These are phyloP conservation scores for Pyropia haitanensis DNA, from an alignment of 23 red algal genomes.

Conservation along the genomic window DNA sequence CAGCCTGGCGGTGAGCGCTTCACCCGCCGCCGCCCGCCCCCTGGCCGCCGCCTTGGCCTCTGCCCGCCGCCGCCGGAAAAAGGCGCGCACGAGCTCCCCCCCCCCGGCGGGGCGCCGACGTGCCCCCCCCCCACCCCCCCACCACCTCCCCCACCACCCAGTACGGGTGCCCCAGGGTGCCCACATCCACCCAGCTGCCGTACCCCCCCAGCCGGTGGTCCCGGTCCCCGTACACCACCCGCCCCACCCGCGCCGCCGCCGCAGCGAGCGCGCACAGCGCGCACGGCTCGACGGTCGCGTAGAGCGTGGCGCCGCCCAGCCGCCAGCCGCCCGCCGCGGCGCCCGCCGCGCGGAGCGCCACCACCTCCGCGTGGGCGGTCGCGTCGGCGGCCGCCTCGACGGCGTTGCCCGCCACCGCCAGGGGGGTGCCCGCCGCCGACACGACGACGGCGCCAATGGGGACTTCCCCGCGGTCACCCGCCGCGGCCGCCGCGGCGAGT, in stretches of 20 bases:
- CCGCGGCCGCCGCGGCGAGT: conserved; percentile 32
- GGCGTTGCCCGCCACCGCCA: conserved; percentile 56
- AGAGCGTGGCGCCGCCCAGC: conserved; percentile 47
- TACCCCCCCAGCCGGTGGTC: conserved; percentile 81
- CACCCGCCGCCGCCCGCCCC: no score
- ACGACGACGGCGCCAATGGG: conserved; percentile 87
- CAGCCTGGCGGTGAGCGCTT: no score
- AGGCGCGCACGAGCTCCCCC: conserved; percentile 23
- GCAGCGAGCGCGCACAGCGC: conserved; percentile 82
- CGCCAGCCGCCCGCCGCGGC: conserved; percentile 36
- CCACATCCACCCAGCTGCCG: conserved; percentile 63
- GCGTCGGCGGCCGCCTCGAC: conserved; percentile 49
- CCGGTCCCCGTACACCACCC: conserved; percentile 71
- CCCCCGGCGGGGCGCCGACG: not conserved
- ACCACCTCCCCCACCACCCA: conserved; percentile 23
- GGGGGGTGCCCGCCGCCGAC: conserved; percentile 9
- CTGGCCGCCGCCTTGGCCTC: not conserved
- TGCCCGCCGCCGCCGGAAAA: conserved; percentile 49
- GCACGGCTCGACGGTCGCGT: conserved; percentile 91
- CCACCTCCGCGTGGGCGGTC: conserved; percentile 90
- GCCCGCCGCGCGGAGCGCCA: conserved; percentile 47
- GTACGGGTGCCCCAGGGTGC: conserved; percentile 39
- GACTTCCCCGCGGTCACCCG: conserved; percentile 54
- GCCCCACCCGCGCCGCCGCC: conserved; percentile 50
- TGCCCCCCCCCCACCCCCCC: conserved; percentile 29